Conservation (phyloP, 768 basidiomycete species). For the Suillus placidus region DNA sequence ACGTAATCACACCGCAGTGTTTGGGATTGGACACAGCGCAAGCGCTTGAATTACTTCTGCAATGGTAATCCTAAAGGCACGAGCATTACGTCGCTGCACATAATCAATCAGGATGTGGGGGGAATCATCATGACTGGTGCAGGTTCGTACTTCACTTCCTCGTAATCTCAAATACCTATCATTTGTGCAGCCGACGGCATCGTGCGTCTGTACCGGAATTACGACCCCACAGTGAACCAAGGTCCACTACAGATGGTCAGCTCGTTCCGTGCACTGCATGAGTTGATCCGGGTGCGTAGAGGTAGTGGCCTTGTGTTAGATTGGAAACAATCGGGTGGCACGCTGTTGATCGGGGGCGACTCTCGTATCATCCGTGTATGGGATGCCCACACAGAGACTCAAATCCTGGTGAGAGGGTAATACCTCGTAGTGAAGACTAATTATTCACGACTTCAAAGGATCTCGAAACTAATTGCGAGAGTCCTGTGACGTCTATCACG, state of each 20-base stretch:
- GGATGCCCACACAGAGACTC: constrained; percentile 91
- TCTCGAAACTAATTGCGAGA: constrained; percentile 85
- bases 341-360: constrained; percentile 89
- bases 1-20: constrained; percentile 53
- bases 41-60: constrained; percentile 78
- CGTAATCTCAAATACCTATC: constrained; percentile 4
- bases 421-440: constrained; percentile 4
- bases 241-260: constrained; percentile 89
- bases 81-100: constrained; percentile 83
- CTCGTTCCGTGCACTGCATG: constrained; percentile 86
- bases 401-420: constrained; percentile 59
- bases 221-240: constrained; percentile 72
- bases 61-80: constrained; percentile 86
- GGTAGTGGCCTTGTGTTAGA: constrained; percentile 86
- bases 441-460: constrained; percentile 53
- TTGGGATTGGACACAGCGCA: constrained; percentile 91
- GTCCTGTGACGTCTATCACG: constrained; percentile 83
- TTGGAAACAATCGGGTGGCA: constrained; percentile 90
- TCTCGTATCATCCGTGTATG: constrained; percentile 86
- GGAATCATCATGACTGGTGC: constrained; percentile 89
- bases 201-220: constrained; percentile 90
- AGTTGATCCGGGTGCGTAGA: constrained; percentile 71
- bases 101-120: constrained; percentile 95
- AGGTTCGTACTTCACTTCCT: constrained; percentile 47
- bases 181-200: constrained; percentile 77